Percentiles rank a stretch among this genome's conserved stretches.
These are phyloP conservation scores for Acacia pycnantha DNA, from an alignment of 331 rosid species.

Conservation along the genomic window DNA sequence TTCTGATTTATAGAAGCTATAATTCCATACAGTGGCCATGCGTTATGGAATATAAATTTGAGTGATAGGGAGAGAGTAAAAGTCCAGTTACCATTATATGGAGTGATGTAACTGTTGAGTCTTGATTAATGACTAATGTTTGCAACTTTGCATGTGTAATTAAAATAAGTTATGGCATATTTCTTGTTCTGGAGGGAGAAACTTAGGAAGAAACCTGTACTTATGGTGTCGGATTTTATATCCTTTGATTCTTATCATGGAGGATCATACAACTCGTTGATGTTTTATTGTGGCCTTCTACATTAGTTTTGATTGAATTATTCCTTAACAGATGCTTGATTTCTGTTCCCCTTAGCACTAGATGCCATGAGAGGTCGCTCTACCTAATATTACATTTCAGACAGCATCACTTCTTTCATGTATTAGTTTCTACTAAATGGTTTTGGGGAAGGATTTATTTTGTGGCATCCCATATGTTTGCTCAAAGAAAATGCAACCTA, in stretches of 20 bases:
- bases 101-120: background rate
- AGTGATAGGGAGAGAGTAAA: background rate
- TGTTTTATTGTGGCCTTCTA: constrained; percentile 13
- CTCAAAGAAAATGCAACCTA: background rate
- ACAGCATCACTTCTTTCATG: background rate
- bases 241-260: background rate
- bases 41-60: background rate
- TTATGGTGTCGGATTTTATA: constrained; percentile 1
- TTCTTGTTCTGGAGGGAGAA: background rate
- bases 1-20: background rate
- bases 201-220: background rate
- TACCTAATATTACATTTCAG: background rate
- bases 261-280: background rate
- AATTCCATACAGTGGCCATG: background rate
- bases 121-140: constrained; percentile 4
- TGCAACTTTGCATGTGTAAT: background rate
- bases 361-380: background rate
- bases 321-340: background rate
- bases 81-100: background rate
- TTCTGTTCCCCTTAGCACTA: background rate
- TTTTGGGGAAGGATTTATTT: background rate
- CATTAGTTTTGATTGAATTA: background rate
- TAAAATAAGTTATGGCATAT: background rate
- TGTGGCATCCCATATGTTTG: background rate
- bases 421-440: background rate